Base-by-base conservation (phyloP, 345 rosid genomes). In the Rhodamnia argentea region DNA sequence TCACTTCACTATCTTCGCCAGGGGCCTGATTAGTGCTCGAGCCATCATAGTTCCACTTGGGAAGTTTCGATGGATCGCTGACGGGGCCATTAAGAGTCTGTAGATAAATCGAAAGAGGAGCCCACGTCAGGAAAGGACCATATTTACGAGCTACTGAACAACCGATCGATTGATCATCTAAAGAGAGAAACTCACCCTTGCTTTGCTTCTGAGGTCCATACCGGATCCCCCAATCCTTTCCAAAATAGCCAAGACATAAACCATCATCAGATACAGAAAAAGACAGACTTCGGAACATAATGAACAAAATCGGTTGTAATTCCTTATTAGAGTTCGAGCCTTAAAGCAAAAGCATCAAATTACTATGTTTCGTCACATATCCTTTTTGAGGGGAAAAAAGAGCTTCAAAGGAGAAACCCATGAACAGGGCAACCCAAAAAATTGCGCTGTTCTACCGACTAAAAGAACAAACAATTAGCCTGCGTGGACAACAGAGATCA, bases 1-100 rank as follows among this genome's bases (percentile, higher is more conserved):
- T 94, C 58, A 96, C 99, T 95, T 96, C 98, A 89, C 99, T 95
- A 83, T 96, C 99, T 91, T 94, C 87, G 27, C 99, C 99, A 86
- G 98, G 95, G 82, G 98, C 99, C 87, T 96, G 99, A 16, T 95
- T 94, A 51, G 98, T 96, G 93, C 99, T 95, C 70, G 98, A 95
- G 51, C 98, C 99, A 81, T 94, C 98, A 52, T 93, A 95, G 40
- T 96, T 94, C 98, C 98, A 96, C 86, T 92, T 93, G 7, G 98
- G 98, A 5, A 96, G 94, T 86, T 91, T 78, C 1, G 93, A 86
- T 58, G 98, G 98, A 82, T 93, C 93, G 22, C 70, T 89, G 55
- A 94, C 94, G 0, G 95, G 98, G 51, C 94, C 93, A 47, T 89
- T 13, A 18, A 94, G 89, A 59, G 98, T 94, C 98, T 95, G 64